Evolutionary conservation across 2,329 filamentous ascomycete species (phyloP).

Genomic region (Stenocarpella maydis): DNA sequence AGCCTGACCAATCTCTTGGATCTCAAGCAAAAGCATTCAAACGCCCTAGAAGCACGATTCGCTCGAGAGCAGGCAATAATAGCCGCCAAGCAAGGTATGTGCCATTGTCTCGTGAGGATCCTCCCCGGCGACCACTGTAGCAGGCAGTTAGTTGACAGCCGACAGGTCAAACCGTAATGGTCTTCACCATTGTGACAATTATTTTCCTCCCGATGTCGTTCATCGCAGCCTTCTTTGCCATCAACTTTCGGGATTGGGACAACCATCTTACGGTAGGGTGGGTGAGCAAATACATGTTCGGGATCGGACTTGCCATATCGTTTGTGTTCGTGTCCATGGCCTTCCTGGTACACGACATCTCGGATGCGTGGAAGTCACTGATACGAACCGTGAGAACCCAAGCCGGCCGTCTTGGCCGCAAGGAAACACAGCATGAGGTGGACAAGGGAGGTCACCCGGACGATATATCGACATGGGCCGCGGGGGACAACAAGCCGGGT

Average conservation of each 20-base stretch:
- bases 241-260: slow-evolving; percentile 57
- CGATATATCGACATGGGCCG: slow-evolving; percentile 14
- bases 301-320: slow-evolving; percentile 51
- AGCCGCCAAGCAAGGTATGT: slow-evolving; percentile 56
- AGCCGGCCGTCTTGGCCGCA: not conserved
- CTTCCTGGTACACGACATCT: slow-evolving; percentile 48
- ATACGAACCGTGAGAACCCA: slow-evolving; percentile 3
- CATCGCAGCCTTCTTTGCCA: slow-evolving; percentile 53
- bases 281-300: slow-evolving; percentile 45
- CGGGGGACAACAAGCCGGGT: slow-evolving; percentile 22
- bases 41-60: slow-evolving; percentile 71
- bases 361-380: slow-evolving; percentile 34
- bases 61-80: slow-evolving; percentile 68
- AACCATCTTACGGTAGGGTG: slow-evolving; percentile 40
- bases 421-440: no score
- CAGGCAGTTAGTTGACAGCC: not conserved
- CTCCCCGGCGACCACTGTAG: not conserved
- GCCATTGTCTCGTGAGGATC: not conserved
- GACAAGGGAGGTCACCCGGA: not conserved
- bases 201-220: slow-evolving; percentile 55
- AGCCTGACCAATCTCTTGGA: slow-evolving; percentile 70
- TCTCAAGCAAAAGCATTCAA: slow-evolving; percentile 74
- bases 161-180: slow-evolving; percentile 51
- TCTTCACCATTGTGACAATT: slow-evolving; percentile 56
- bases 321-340: slow-evolving; percentile 49